Evolutionary conservation across 345 rosid genomes (phyloP).

Genomic region (Nephelium lappaceum): DNA sequence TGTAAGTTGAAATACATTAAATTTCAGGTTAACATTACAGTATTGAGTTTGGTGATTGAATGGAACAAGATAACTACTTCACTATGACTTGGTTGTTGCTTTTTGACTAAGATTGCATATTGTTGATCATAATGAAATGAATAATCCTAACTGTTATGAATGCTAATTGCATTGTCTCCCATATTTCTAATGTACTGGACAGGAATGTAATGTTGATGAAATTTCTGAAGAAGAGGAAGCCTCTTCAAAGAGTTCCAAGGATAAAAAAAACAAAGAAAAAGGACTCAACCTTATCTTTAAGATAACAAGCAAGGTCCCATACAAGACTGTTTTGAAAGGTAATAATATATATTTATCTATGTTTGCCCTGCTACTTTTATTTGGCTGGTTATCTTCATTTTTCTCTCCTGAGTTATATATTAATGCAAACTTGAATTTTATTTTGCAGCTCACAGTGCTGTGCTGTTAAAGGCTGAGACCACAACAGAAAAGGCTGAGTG

Average conservation of each 20-base stretch:
- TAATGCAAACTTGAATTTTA: slow-evolving; percentile 9
- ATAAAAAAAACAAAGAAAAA: slow-evolving; percentile 84
- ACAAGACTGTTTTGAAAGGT: slow-evolving; percentile 96
- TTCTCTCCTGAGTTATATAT: slow-evolving; percentile 8
- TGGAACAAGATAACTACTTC: background rate
- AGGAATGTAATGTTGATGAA: slow-evolving; percentile 96
- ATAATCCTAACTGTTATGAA: slow-evolving; percentile 3
- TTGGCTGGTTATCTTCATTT: slow-evolving; percentile 3
- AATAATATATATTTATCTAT: slow-evolving; percentile 9
- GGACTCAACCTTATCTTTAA: slow-evolving; percentile 72
- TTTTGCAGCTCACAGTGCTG: slow-evolving; percentile 85
- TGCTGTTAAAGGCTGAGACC: slow-evolving; percentile 86
- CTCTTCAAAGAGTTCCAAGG: slow-evolving; percentile 78
- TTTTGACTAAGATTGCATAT: background rate
- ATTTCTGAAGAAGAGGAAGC: slow-evolving; percentile 73
- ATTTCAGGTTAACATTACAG: background rate
- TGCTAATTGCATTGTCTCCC: slow-evolving; percentile 12
- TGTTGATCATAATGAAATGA: background rate
- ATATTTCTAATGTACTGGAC: slow-evolving; percentile 23
- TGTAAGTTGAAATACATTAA: background rate
- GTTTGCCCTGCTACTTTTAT: slow-evolving; percentile 18
- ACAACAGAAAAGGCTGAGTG: slow-evolving; percentile 83
- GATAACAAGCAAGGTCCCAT: slow-evolving; percentile 85
- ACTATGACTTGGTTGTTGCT: background rate
- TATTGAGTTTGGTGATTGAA: background rate